phyloP scores from a whole-genome alignment of 2,329 filamentous ascomycete genomes.

The Chaetothyriales sp. region DNA sequence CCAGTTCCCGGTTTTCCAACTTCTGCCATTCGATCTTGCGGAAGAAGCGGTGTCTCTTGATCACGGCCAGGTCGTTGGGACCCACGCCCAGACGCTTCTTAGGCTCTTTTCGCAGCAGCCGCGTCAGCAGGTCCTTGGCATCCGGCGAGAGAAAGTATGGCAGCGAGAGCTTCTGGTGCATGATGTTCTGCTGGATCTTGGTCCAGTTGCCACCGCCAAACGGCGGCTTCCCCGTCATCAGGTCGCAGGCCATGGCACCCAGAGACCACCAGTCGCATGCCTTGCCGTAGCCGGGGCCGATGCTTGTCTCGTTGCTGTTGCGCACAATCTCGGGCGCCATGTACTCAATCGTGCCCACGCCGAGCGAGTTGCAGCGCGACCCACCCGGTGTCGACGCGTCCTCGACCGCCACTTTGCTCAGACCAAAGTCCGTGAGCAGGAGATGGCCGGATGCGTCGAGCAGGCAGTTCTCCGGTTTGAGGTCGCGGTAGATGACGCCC shows the following conservation, averaged over 20 bases:
- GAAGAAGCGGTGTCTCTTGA: slow-evolving; percentile 95
- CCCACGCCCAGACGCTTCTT: slow-evolving; percentile 79
- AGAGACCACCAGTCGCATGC: slow-evolving; percentile 99
- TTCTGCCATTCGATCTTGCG: slow-evolving; percentile 90
- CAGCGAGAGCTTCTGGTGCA: slow-evolving; percentile 76
- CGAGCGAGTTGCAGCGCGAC: slow-evolving; percentile 65
- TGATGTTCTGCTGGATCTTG: slow-evolving; percentile 91
- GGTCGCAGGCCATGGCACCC: slow-evolving; percentile 78
- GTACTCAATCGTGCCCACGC: slow-evolving; percentile 86
- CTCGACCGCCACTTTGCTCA: slow-evolving; percentile 84
- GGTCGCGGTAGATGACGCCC: slow-evolving; percentile 86
- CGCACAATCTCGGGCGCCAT: slow-evolving; percentile 95
- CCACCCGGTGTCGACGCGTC: slow-evolving; percentile 41
- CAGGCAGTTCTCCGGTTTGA: slow-evolving; percentile 91
- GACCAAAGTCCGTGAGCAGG: slow-evolving; percentile 87
- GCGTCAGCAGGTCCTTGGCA: slow-evolving; percentile 83
- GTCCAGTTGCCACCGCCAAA: slow-evolving; percentile 83
- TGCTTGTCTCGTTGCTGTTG: slow-evolving; percentile 45
- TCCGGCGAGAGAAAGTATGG: slow-evolving; percentile 87
- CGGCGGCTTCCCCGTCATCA: slow-evolving; percentile 83
- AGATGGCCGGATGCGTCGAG: slow-evolving; percentile 84
- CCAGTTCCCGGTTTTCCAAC: slow-evolving; percentile 66
- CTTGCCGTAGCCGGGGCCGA: slow-evolving; percentile 54
- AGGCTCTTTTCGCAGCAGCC: slow-evolving; percentile 83
- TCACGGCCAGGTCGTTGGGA: slow-evolving; percentile 69